Base-by-base conservation (phyloP, 2,329 filamentous ascomycete species). In the Cladosporium cucumerinum region DNA sequence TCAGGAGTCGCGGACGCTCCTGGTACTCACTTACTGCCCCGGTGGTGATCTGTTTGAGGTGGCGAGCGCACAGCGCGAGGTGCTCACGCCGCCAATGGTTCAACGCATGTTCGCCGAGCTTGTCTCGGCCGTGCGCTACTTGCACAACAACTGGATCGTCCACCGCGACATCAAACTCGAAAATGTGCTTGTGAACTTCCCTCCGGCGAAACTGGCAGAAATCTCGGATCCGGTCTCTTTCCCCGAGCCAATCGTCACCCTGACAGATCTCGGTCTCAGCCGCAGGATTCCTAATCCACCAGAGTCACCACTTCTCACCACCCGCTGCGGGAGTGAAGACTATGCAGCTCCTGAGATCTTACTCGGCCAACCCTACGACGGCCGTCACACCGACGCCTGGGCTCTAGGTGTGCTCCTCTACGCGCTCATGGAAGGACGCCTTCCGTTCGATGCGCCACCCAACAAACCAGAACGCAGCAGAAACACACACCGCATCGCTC, bases 91-190 rank as follows among this genome's bases (percentile, higher is more conserved):
- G 0, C 74, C 81, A 1, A 80, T 98, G 54, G 83, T 97, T 57
- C 86, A 92, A 69, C 87, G 95, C 60, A 93, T 98, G 64, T 97
- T 97, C 77, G 85, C 93, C 16, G 95, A 99, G 77, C 78, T 98
- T 68, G 88, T 98, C 26, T 88, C 86, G 67, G 95, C 94, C 0
- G 89, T 96, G 39, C 86, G 85, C 65, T 97, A 98, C 79, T 82
- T 99, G 57, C 95, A 99, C 77, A 82, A 86, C 62, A 83, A 91
- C 72, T 89, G 87, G 70, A 97, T 99, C 74, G 94, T 98, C 62
- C 95, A 99, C 76, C 88, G 95, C 66, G 95, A 99, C 77, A 96
- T 99, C 78, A 99, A 99, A 80, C 88, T 99, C 66, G 95, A 99
- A 82, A 99, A 98, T 77, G 92, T 97, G 49, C 87, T 99, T 32